Evolutionary conservation across 306 rosid genomes (phyloP).

Genomic region (Cicer bijugum): DNA sequence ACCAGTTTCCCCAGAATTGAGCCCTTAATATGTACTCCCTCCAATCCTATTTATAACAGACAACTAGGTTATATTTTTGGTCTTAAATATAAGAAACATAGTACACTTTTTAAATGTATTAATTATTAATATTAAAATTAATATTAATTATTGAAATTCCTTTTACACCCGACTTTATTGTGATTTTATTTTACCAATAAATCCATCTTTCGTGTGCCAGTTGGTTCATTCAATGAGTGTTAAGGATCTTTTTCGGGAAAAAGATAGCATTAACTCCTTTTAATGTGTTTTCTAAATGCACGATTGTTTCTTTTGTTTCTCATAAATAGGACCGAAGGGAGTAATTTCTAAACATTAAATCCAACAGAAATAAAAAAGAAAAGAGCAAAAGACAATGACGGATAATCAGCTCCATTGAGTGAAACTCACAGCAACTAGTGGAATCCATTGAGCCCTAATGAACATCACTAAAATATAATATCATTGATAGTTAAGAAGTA

Average conservation of each 20-base stretch:
- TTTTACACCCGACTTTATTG: not conserved
- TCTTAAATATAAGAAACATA: conserved; percentile 2
- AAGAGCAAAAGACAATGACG: not conserved
- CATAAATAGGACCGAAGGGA: conserved; percentile 13
- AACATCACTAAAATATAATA: conserved; percentile 36
- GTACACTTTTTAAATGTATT: not conserved
- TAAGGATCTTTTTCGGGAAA: not conserved
- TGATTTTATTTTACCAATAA: conserved; percentile 1
- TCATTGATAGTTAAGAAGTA: conserved; percentile 47
- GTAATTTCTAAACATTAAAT: conserved; percentile 16
- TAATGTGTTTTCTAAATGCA: not conserved
- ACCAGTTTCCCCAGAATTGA: conserved; percentile 14
- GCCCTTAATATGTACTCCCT: conserved; percentile 15
- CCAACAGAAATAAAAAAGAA: conserved; percentile 11
- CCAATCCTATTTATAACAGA: conserved; percentile 1
- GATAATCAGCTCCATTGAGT: conserved; percentile 16
- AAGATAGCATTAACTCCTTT: not conserved
- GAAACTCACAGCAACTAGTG: conserved; percentile 24
- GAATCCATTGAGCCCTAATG: conserved; percentile 35
- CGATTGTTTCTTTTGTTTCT: not conserved
- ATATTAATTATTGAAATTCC: not conserved
- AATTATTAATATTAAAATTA: not conserved
- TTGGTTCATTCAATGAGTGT: not conserved
- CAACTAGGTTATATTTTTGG: not conserved
- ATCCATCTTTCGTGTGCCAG: not conserved